Evolutionary conservation across 1,284 basidiomycete species (phyloP).

Genomic region (Volvariella volvacea): DNA sequence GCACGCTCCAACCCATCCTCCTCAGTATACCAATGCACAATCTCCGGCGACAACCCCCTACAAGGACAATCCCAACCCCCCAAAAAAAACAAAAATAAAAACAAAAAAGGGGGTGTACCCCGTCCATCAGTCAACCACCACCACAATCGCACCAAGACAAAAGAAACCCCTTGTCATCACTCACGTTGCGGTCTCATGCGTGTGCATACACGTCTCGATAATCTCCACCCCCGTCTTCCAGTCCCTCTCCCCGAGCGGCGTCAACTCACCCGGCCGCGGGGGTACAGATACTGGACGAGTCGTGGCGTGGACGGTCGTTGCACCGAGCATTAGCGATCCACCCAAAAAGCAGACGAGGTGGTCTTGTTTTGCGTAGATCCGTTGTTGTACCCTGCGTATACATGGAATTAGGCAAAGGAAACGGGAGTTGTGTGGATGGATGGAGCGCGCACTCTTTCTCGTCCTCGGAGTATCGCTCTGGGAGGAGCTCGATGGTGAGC

Average conservation of each 20-base stretch:
- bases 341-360: slow-evolving; percentile 96
- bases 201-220: slow-evolving; percentile 75
- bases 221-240: slow-evolving; percentile 75
- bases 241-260: slow-evolving; percentile 53
- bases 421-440: slow-evolving; percentile 2
- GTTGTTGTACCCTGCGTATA: slow-evolving; percentile 67
- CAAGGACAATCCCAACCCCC: too few species aligned
- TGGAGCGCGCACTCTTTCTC: slow-evolving; percentile 11
- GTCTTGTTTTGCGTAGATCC: slow-evolving; percentile 80
- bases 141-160: too few species aligned
- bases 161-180: too few species aligned
- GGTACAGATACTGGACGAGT: slow-evolving; percentile 42
- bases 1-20: slow-evolving; percentile 39
- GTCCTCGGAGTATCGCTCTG: slow-evolving; percentile 26
- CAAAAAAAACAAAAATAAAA: too few species aligned
- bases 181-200: slow-evolving; percentile 73
- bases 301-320: slow-evolving; percentile 51
- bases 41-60: slow-evolving; percentile 81
- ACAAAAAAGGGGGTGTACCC: too few species aligned
- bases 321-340: slow-evolving; percentile 87
- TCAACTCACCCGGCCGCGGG: slow-evolving; percentile 43
- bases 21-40: slow-evolving; percentile 65
- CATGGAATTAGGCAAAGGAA: slow-evolving; percentile 6
- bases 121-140: too few species aligned
- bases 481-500: slow-evolving; percentile 69